Base-by-base conservation (phyloP, 148 eudicot species). In the Vaccinium darrowii region DNA sequence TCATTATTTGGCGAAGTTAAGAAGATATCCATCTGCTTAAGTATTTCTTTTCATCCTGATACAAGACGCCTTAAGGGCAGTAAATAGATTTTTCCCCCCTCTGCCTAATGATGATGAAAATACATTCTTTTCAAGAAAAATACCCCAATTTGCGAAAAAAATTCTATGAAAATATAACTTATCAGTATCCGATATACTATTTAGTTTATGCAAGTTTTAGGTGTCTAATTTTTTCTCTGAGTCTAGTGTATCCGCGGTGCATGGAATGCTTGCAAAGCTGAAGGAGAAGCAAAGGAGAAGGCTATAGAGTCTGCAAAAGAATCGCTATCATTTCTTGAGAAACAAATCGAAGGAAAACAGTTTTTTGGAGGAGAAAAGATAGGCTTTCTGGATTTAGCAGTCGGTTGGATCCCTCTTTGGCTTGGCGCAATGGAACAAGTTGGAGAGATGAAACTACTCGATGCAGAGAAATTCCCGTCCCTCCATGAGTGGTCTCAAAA, bases 401-500 rank as follows among this genome's bases (percentile, higher is more conserved):
- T 50, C 6, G 52, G 52, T 50, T 50, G 52, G 52, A 50, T 50
- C 52, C 52, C 52, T 50, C 52, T 88, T 7, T 81, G 82, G 84
- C 86, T 88, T 21, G 56, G 65, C 65, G 82, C 53, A 19, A 75
- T 88, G 82, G 88, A 88, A 79, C 54, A 86, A 75, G 78, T 57
- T 15, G 90, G 88, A 8, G 76, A 51, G 50, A 86, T 84, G 82
- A 84, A 73, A 18, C 74, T 88, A 18, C 56, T 88, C 30, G 85
- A 86, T 6, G 47, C 81, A 0, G 60, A 51, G 79, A 83, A 53
- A 9, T 86, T 86, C 54, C 90, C 90, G 43, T 77, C 10, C 27
- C 88, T 88, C 39, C 52, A 47, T 15, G 53, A 82, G 80, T 88
- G 90, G 90, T 54, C 84, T 67, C 43, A 86, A 49, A 84, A 84